A percentile compares a stretch with the other conserved stretches of the same genome.
phyloP scores from a whole-genome alignment of 371 early-diverging fungal species.

The Fennellomyces sp. region DNA sequence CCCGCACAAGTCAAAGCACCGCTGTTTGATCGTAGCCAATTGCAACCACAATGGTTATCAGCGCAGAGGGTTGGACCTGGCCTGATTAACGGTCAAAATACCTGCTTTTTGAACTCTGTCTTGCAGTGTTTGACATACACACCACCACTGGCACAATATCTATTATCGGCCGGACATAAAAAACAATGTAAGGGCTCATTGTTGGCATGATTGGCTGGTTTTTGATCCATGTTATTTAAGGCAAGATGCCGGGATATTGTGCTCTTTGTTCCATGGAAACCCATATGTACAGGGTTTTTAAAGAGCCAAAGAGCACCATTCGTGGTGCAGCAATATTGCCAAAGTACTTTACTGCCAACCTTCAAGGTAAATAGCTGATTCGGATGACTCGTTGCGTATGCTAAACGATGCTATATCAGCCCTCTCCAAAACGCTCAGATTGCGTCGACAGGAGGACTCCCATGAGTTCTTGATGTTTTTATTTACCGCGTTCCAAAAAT shows the following conservation, averaged over 20 bases:
- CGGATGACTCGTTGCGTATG: not conserved
- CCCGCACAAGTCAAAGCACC: not conserved
- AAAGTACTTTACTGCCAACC: slow-evolving; percentile 66
- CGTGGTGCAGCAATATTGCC: slow-evolving; percentile 63
- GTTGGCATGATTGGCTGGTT: not conserved
- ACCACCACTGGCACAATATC: slow-evolving; percentile 78
- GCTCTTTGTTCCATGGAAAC: slow-evolving; percentile 63
- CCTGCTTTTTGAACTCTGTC: slow-evolving; percentile 94
- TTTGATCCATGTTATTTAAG: slow-evolving; percentile 23
- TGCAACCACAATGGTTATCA: slow-evolving; percentile 56
- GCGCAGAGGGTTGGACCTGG: slow-evolving; percentile 75
- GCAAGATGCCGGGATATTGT: slow-evolving; percentile 58
- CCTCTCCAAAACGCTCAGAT: slow-evolving; percentile 76
- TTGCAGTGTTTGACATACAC: slow-evolving; percentile 94
- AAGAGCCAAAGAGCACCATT: slow-evolving; percentile 38
- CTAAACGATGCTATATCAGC: slow-evolving; percentile 22
- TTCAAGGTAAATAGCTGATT: slow-evolving; percentile 53
- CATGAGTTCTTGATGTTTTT: slow-evolving; percentile 87
- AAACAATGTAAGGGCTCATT: slow-evolving; percentile 42
- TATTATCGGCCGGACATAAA: slow-evolving; percentile 61
- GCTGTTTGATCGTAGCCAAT: slow-evolving; percentile 55
- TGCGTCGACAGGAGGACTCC: slow-evolving; percentile 89
- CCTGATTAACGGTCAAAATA: slow-evolving; percentile 89
- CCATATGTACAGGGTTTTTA: slow-evolving; percentile 53
- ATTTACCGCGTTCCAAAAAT: slow-evolving; percentile 57